Percentiles rank a stretch among this genome's conserved stretches.
phyloP scores from a whole-genome alignment of 139 green algal genomes.

The Monoraphidium neglectum region DNA sequence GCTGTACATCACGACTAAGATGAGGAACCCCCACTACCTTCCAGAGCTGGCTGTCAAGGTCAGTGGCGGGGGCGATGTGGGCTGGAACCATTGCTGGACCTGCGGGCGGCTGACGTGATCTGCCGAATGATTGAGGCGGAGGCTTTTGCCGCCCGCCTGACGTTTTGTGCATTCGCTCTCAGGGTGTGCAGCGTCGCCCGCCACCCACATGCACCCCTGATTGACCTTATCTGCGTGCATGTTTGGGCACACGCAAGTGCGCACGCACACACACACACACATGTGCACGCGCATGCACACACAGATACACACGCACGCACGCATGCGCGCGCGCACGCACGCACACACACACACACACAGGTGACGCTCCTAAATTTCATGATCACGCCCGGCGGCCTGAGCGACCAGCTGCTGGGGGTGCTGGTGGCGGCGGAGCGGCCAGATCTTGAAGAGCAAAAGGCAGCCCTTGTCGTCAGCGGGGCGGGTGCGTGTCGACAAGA shows the following conservation, averaged over 20 bases:
- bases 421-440: constrained; percentile 75
- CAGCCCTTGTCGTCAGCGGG: constrained; percentile 56
- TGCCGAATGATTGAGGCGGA: too few species aligned
- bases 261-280: background rate
- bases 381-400: constrained; percentile 74
- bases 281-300: constrained; percentile 3
- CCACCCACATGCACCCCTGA: too few species aligned
- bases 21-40: constrained; percentile 77
- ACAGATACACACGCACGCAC: too few species aligned
- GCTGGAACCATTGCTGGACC: too few species aligned
- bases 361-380: constrained; percentile 86
- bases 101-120: too few species aligned
- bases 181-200: too few species aligned
- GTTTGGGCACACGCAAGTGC: background rate
- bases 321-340: too few species aligned
- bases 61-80: background rate
- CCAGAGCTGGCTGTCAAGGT: constrained; percentile 73
- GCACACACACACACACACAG: constrained; percentile 34
- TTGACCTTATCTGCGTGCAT: too few species aligned
- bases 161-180: too few species aligned
- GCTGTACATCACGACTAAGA: constrained; percentile 82
- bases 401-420: constrained; percentile 79
- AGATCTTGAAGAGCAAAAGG: constrained; percentile 81
- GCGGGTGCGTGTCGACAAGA: constrained; percentile 19
- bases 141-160: too few species aligned